These are phyloP conservation scores for Neopestalotiopsis sp. DNA, from an alignment of 2,329 filamentous ascomycete species.

Conservation along the genomic window DNA sequence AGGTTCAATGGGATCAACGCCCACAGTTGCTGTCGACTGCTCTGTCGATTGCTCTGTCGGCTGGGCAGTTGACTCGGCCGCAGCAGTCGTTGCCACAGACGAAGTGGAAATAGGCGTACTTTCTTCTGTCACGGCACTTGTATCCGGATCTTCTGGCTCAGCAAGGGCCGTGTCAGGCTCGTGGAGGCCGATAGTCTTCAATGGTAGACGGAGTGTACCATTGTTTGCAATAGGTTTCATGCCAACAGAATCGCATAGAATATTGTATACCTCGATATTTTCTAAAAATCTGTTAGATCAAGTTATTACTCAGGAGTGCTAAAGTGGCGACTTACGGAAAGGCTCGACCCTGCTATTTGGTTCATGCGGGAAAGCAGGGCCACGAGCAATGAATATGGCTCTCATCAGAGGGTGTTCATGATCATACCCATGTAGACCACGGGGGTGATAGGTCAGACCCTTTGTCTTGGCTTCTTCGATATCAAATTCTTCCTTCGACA, in stretches of 20 bases:
- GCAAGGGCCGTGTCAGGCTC: conserved; percentile 43
- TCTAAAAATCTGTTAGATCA: conserved; percentile 53
- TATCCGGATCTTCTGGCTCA: conserved; percentile 58
- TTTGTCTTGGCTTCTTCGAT: conserved; percentile 69
- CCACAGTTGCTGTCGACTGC: conserved; percentile 5
- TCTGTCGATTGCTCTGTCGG: not conserved
- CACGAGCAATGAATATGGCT: conserved; percentile 90
- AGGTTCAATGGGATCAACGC: conserved; percentile 23
- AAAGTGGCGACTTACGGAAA: conserved; percentile 71
- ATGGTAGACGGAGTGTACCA: conserved; percentile 78
- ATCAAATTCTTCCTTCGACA: conserved; percentile 79
- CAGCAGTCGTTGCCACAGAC: conserved; percentile 11
- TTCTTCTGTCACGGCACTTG: conserved; percentile 11
- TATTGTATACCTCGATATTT: conserved; percentile 95
- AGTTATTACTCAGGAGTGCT: not conserved
- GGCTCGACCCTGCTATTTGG: conserved; percentile 78
- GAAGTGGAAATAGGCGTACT: conserved; percentile 11
- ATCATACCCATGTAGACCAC: conserved; percentile 92
- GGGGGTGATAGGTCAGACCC: conserved; percentile 74
- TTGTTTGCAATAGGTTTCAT: conserved; percentile 81
- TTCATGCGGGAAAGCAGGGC: conserved; percentile 87
- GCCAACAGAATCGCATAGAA: conserved; percentile 86
- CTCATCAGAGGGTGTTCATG: conserved; percentile 94
- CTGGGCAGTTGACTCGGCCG: not conserved
- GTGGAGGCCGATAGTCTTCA: conserved; percentile 68